Base-by-base conservation (phyloP, 2,329 filamentous ascomycete species). In the Aspergillus udagawae region DNA sequence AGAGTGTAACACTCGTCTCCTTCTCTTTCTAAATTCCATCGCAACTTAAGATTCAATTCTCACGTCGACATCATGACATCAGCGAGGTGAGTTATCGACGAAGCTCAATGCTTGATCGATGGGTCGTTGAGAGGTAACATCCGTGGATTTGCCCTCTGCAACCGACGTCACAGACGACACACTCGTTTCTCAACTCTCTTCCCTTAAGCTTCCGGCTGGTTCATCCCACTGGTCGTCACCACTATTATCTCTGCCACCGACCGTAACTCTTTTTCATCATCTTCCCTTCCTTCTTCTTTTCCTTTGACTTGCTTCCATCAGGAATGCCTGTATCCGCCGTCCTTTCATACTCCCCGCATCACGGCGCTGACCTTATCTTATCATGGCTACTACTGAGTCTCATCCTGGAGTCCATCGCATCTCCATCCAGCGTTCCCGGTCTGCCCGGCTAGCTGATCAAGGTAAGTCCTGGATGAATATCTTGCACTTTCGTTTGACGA, bases 371-470 rank as follows among this genome's bases (percentile, higher is more conserved):
- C 50, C 50, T 44, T 60, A 56, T 59, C 55, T 58, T 56, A 65
- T 58, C 53, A 72, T 71, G 70, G 70, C 70, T 42, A 69, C 65
- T 54, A 62, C 68, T 59, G 67, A 73, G 62, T 64, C 70, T 57
- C 63, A 63, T 38, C 58, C 61, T 51, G 59, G 56, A 38, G 54
- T 53, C 52, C 58, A 60, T 50, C 41, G 52, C 53, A 53, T 25
- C 42, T 50, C 52, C 23, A 55, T 62, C 41, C 52, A 56, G 42
- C 60, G 63, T 48, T 63, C 62, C 53, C 64, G 65, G 60, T 70
- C 68, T 53, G 56, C 65, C 53, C 66, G 69, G 57, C 50, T 72
- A 61, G 66, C 70, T 42, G 71, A 72, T 60, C 70, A 73, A 63
- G 71, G 71, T 73, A 59, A 69, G 67, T 54, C 12, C 48, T 41